A percentile compares a stretch with the other conserved stretches of the same genome.
Conservation (phyloP, 192 early-diverging fungal species). For the Coemansia sp. region DNA sequence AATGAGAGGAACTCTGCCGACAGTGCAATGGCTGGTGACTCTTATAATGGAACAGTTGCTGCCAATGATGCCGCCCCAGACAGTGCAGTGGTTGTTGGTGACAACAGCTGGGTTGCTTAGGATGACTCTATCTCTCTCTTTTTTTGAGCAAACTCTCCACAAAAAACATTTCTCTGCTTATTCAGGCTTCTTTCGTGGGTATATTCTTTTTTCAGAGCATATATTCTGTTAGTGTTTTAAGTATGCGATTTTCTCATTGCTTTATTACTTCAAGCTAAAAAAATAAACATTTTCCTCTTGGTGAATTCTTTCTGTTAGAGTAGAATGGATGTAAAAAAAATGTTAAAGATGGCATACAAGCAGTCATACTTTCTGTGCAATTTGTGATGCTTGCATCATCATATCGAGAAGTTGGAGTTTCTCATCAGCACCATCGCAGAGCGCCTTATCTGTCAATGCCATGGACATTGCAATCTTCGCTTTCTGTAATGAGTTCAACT, state of each 20-base stretch:
- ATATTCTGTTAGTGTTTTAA: neutral
- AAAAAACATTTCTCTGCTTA: neutral
- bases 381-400: conserved; percentile 56
- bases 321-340: neutral
- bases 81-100: neutral
- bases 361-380: conserved; percentile 19
- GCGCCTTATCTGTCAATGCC: conserved; percentile 66
- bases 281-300: neutral
- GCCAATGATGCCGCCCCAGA: neutral
- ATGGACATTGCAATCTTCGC: conserved; percentile 65
- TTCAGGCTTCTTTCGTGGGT: neutral
- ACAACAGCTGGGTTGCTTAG: conserved; percentile 1
- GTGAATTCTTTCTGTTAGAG: neutral
- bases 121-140: too few species aligned
- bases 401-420: conserved; percentile 78
- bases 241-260: neutral
- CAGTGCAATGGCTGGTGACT: conserved; percentile 8
- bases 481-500: conserved; percentile 70
- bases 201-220: neutral
- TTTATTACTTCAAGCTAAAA: neutral
- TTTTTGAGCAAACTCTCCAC: too few species aligned
- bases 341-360: neutral
- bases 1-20: conserved; percentile 5
- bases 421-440: conserved; percentile 89
- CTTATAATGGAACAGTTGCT: neutral